These are phyloP conservation scores for Linum usitatissimum DNA, from an alignment of 345 rosid genomes.

Conservation along the genomic window DNA sequence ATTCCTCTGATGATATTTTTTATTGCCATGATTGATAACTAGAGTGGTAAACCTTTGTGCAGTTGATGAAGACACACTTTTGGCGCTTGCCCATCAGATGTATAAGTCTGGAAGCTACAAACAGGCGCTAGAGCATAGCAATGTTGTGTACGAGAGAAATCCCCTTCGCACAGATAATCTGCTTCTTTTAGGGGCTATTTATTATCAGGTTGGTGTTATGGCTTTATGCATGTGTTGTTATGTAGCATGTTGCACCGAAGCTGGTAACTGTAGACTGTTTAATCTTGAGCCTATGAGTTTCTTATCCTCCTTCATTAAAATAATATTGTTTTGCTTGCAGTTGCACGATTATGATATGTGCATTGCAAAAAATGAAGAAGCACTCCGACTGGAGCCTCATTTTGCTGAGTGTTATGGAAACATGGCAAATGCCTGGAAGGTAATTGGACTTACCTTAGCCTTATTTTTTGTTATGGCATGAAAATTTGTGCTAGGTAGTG, in stretches of 20 bases:
- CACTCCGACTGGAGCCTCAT: slow-evolving; percentile 76
- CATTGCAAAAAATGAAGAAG: slow-evolving; percentile 90
- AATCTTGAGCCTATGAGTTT: neutral
- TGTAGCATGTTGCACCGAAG: too few relatives aligned
- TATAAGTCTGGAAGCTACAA: slow-evolving; percentile 76
- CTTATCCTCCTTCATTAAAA: neutral
- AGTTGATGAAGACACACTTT: slow-evolving; percentile 67
- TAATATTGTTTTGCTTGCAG: slow-evolving; percentile 23
- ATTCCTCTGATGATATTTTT: neutral
- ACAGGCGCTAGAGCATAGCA: slow-evolving; percentile 77
- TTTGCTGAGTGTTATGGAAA: slow-evolving; percentile 99
- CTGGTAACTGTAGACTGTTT: neutral
- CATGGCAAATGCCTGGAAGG: slow-evolving; percentile 99
- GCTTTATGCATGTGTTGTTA: neutral
- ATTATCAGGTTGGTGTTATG: slow-evolving; percentile 58
- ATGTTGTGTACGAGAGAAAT: slow-evolving; percentile 56
- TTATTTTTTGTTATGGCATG: neutral
- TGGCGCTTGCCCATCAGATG: slow-evolving; percentile 71
- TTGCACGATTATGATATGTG: slow-evolving; percentile 96
- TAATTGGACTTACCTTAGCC: slow-evolving; percentile 11
- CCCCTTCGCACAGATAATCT: slow-evolving; percentile 87
- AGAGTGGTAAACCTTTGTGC: slow-evolving; percentile 6
- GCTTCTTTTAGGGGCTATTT: slow-evolving; percentile 87
- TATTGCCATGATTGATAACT: too few relatives aligned
- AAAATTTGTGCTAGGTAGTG: too few relatives aligned